Base-by-base conservation (phyloP, 768 basidiomycete species). In the Lactarius indigo region DNA sequence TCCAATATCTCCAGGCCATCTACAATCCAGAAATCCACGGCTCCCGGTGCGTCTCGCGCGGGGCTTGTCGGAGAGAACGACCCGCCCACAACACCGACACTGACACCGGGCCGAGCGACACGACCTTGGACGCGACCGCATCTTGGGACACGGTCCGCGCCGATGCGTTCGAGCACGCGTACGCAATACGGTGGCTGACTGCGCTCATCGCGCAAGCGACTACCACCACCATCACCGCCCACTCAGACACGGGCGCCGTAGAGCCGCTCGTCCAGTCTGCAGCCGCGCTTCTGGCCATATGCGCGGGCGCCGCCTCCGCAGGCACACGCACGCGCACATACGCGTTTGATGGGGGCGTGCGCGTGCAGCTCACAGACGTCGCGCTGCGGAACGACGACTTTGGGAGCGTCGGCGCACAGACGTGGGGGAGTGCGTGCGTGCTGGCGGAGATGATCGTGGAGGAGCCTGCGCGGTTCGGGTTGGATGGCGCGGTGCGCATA, bases 361-460 rank as follows among this genome's bases (percentile, higher is more conserved):
- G 76, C 13, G 76, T 90, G 13, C 73, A 78, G 60, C 71, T 95
- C 58, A 86, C 79, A 35, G 93, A 94, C 74, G 82, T 87, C 2
- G 85, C 90, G 2, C 76, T 93, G 52, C 83, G 87, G 59, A 87
- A 90, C 63, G 77, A 81, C n/a, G 88, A 91, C 70, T 88, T 85
- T 68, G 77, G 79, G 15, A 89, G 87, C 63, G 86, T 93, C 20
- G 93, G 93, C 1, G 87, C 91, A 31, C 93, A 94, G 77, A 95
- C 92, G 0, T 96, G 93, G 94, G 92, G 92, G 4, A 86, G 89
- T 12, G 89, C 91, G 3, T 92, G 89, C 70, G 84, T 95, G 8
- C 80, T 96, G 63, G 85, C 92, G 0, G 89, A 92, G 73, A 82
- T 87, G 76, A 84, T 94, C 47, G 83, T 83, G 3, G 81, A 86